Evolutionary conservation across 1,284 basidiomycete species (phyloP).

Genomic region (Chalciporus piperatoides): DNA sequence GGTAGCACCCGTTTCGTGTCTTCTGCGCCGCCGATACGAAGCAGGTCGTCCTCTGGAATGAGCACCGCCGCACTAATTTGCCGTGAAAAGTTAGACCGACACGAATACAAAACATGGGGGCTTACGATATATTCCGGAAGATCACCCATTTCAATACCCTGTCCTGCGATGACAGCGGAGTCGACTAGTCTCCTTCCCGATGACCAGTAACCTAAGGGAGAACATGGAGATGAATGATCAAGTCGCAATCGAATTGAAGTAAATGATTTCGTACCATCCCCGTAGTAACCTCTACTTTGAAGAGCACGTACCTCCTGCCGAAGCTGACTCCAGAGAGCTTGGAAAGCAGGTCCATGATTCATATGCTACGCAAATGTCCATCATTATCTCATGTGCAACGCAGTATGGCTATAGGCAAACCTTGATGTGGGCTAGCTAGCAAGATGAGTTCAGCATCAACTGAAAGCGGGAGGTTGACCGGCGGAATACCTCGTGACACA

Average conservation of each 20-base stretch:
- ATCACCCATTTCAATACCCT: constrained; percentile 50
- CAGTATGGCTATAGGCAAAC: constrained; percentile 33
- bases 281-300: constrained; percentile 71
- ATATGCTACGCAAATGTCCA: constrained; percentile 52
- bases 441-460: constrained; percentile 5
- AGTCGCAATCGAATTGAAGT: not conserved
- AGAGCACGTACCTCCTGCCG: constrained; percentile 61
- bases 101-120: constrained; percentile 1
- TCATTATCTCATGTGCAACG: constrained; percentile 1
- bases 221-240: constrained; percentile 12
- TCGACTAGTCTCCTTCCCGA: constrained; percentile 66
- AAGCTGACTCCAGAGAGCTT: constrained; percentile 65
- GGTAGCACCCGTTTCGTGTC: constrained; percentile 45
- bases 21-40: constrained; percentile 41
- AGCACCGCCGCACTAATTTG: constrained; percentile 67
- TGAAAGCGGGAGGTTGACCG: not conserved
- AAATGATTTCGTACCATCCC: constrained; percentile 53
- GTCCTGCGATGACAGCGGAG: constrained; percentile 49
- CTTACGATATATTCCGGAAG: constrained; percentile 72
- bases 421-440: constrained; percentile 74
- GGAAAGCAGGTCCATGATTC: constrained; percentile 73
- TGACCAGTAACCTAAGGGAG: constrained; percentile 68
- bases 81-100: constrained; percentile 3
- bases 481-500: constrained; percentile 73
- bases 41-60: constrained; percentile 56